phyloP scores from a whole-genome alignment of 371 early-diverging fungal genomes.

The Parasitella parasitica region DNA sequence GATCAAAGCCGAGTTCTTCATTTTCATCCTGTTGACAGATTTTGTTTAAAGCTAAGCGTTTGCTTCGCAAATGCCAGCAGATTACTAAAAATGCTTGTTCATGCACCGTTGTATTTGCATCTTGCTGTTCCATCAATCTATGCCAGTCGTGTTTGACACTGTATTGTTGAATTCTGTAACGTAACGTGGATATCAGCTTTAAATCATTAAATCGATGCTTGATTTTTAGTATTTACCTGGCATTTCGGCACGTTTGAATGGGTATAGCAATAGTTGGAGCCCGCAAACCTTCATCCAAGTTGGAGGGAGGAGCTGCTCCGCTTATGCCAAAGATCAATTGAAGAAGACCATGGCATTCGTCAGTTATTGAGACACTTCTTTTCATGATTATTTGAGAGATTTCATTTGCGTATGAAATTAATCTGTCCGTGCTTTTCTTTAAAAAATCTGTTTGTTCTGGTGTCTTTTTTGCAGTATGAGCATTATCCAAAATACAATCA shows the following conservation, averaged over 20 bases:
- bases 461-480: background rate
- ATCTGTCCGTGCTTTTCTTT: background rate
- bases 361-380: background rate
- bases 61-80: constrained; percentile 6
- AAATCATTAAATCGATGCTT: too few relatives aligned
- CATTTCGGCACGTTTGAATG: background rate
- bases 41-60: background rate
- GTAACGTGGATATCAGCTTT: too few relatives aligned
- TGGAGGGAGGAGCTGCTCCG: background rate
- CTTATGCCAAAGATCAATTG: background rate
- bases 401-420: background rate
- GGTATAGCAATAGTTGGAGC: background rate
- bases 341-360: background rate
- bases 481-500: background rate
- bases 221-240: background rate
- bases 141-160: background rate
- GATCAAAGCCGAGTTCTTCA: background rate
- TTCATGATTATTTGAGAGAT: background rate
- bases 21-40: background rate
- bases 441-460: background rate
- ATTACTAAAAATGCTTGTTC: constrained; percentile 14
- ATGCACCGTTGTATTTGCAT: background rate
- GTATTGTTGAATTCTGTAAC: background rate
- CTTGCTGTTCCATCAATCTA: background rate
- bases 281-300: background rate